Evolutionary conservation across 2,329 filamentous ascomycete genomes (phyloP).

Genomic region (Cercospora sp.): DNA sequence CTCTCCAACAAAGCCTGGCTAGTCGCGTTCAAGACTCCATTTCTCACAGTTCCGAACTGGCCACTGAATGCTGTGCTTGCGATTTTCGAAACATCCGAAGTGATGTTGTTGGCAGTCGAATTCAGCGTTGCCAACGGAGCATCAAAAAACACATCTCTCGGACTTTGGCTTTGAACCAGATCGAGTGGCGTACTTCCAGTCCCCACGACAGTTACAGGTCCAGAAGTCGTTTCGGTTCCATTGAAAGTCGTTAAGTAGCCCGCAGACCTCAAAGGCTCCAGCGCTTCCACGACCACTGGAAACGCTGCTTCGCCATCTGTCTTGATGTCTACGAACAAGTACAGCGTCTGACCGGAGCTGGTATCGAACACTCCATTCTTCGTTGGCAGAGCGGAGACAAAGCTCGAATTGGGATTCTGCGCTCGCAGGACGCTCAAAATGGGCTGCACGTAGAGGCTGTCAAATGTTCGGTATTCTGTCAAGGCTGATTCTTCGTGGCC

Average conservation of each 20-base stretch:
- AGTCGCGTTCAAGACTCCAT: slow-evolving; percentile 44
- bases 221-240: slow-evolving; percentile 47
- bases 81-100: slow-evolving; percentile 53
- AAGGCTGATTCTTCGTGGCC: slow-evolving; percentile 58
- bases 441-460: slow-evolving; percentile 60
- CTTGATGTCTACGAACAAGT: slow-evolving; percentile 66
- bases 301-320: slow-evolving; percentile 58
- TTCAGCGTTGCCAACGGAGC: slow-evolving; percentile 53
- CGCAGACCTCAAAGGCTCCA: slow-evolving; percentile 57
- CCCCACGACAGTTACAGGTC: slow-evolving; percentile 62
- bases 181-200: slow-evolving; percentile 56
- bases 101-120: slow-evolving; percentile 48
- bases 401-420: slow-evolving; percentile 57
- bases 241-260: slow-evolving; percentile 57
- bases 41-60: slow-evolving; percentile 44
- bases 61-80: slow-evolving; percentile 54
- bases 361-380: slow-evolving; percentile 64
- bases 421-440: slow-evolving; percentile 57
- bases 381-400: slow-evolving; percentile 48
- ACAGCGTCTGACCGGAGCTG: slow-evolving; percentile 56
- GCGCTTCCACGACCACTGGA: slow-evolving; percentile 55
- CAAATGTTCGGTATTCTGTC: slow-evolving; percentile 54
- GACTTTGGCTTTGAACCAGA: slow-evolving; percentile 48
- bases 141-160: slow-evolving; percentile 59
- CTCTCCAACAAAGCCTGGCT: slow-evolving; percentile 53